Evolutionary conservation across 371 early-diverging fungal genomes (phyloP), one percentile per base, ranked within the genome.

Genomic region (Apophysomyces elegans): DNA sequence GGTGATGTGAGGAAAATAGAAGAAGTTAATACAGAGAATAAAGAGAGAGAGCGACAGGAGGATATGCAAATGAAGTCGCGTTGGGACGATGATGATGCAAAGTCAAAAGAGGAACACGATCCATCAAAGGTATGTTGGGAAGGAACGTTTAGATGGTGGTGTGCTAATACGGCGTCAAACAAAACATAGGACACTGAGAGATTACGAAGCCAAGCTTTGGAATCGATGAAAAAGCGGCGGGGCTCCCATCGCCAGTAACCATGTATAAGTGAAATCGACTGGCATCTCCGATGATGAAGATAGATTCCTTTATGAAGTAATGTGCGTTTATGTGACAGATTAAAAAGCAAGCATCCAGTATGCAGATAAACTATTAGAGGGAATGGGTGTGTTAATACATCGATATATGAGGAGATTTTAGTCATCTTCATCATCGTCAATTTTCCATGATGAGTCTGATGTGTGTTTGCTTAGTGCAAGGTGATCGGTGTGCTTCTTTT

Each of bases 371-470:
- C 5, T 14, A 57, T 37, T n/a, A 37, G 37, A 58, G 41, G 13
- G 7, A 58, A 37, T 38, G 41, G 43, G 36, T 12, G 14, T 9
- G 18, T 35, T 21, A 1, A 16, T 13, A 16, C n/a, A 36, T 32
- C 26, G 37, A 32, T 36, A 39, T 39, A 58, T 57, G 44, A 13
- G 45, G 35, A 43, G 3, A 26, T 26, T 26, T 45, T 21, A 26
- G 41, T 39, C 32, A 58, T 6, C 5, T 64, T 67, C 78, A 12
- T 78, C 77, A 46, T 81, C 81, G 47, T 81, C 81, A 65, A 81
- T 81, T 45, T 65, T 71, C 81, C 81, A 81, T 18, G 70, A 67
- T 13, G 56, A 41, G 26, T 50, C 64, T 16, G 69, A 70, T 39
- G 26, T 26, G 8, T 68, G 61, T 32, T 71, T 61, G 41, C 65